Evolutionary conservation across 257 asterid species (phyloP).

Genomic region (Mentha longifolia): DNA sequence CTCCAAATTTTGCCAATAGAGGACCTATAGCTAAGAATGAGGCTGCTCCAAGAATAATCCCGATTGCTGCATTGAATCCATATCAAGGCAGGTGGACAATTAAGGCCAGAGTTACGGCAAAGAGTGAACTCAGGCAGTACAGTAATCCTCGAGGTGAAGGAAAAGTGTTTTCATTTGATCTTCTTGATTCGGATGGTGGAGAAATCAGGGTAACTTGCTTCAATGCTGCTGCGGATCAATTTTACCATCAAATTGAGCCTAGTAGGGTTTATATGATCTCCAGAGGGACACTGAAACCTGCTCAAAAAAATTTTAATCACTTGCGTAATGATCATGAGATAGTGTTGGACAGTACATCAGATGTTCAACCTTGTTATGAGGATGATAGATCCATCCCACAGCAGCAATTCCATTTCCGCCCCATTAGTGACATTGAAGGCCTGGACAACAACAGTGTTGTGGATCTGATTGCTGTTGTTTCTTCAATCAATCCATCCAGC

Average conservation of each 20-base stretch:
- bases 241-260: conserved; percentile 66
- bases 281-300: conserved; percentile 69
- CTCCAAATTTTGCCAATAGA: conserved; percentile 67
- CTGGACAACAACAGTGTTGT: conserved; percentile 64
- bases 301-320: conserved; percentile 80
- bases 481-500: conserved; percentile 71
- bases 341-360: conserved; percentile 67
- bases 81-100: conserved; percentile 92
- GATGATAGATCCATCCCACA: conserved; percentile 76
- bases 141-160: conserved; percentile 85
- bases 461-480: conserved; percentile 81
- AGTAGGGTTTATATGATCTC: conserved; percentile 78
- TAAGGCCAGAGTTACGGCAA: conserved; percentile 88
- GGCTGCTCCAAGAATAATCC: conserved; percentile 75
- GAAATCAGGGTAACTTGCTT: conserved; percentile 95
- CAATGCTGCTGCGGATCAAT: conserved; percentile 86
- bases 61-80: conserved; percentile 85
- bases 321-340: conserved; percentile 83
- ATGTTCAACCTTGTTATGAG: conserved; percentile 69
- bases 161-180: conserved; percentile 92
- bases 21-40: conserved; percentile 87
- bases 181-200: conserved; percentile 89
- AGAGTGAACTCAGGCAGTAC: conserved; percentile 75
- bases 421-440: conserved; percentile 74
- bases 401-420: conserved; percentile 79